Evolutionary conservation across 2,329 filamentous ascomycete genomes (phyloP).

Genomic region (Metarhizium rileyi): DNA sequence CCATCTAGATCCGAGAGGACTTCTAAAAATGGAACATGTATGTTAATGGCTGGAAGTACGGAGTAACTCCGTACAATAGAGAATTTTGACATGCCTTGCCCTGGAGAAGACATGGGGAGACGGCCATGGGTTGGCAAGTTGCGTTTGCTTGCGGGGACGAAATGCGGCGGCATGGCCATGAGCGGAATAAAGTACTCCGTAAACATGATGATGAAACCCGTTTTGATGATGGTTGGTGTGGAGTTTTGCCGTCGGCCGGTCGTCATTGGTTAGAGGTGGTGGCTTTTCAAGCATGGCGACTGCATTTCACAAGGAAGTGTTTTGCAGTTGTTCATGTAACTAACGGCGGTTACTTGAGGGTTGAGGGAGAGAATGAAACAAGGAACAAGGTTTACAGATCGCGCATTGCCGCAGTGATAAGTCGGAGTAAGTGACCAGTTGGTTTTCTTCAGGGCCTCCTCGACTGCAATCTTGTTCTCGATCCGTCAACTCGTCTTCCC

Average conservation of each 20-base stretch:
- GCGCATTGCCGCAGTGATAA: not conserved
- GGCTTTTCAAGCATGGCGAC: not conserved
- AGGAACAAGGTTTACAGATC: too few relatives aligned
- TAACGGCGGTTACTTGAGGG: too few relatives aligned
- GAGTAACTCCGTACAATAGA: too few relatives aligned
- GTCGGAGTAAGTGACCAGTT: not conserved
- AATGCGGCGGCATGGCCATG: not conserved
- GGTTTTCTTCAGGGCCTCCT: not conserved
- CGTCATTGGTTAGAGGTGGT: not conserved
- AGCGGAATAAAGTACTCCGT: not conserved
- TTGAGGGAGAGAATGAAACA: too few relatives aligned
- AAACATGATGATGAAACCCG: not conserved
- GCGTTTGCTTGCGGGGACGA: not conserved
- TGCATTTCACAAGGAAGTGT: not conserved
- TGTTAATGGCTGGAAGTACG: not conserved
- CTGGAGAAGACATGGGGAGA: not conserved
- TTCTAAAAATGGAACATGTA: conserved; percentile 1
- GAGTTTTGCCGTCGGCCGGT: not conserved
- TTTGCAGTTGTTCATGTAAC: too few relatives aligned
- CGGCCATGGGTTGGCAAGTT: not conserved
- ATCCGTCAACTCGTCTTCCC: not conserved
- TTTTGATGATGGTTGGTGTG: not conserved
- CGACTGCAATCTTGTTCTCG: not conserved
- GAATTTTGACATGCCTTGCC: not conserved
- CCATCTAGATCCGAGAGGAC: not conserved